phyloP scores from a whole-genome alignment of 768 basidiomycete genomes.

The Leccinum boreale region DNA sequence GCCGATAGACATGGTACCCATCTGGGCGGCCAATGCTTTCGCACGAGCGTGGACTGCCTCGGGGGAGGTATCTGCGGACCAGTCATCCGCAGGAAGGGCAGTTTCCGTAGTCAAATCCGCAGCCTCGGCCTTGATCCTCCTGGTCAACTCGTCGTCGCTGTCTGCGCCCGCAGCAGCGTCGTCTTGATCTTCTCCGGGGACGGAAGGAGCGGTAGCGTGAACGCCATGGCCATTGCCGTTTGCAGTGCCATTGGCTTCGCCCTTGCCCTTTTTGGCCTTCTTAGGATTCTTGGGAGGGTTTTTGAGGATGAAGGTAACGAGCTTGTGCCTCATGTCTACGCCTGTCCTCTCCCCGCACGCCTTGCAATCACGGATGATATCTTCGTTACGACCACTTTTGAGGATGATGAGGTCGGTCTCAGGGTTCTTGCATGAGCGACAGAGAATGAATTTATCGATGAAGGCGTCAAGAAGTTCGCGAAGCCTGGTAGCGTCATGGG shows the following conservation, averaged over 20 bases:
- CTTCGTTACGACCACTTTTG: constrained; percentile 74
- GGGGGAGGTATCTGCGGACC: constrained; percentile 89
- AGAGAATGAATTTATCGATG: constrained; percentile 98
- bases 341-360: constrained; percentile 92
- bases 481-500: constrained; percentile 86
- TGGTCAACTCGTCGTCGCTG: constrained; percentile 85
- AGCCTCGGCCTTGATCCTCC: constrained; percentile 89
- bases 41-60: constrained; percentile 85
- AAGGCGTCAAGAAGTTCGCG: constrained; percentile 95
- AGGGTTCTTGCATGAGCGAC: constrained; percentile 97
- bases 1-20: constrained; percentile 51
- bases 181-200: constrained; percentile 39
- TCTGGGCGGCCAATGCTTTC: constrained; percentile 58
- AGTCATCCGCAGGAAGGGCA: constrained; percentile 66
- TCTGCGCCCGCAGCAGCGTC: constrained; percentile 53
- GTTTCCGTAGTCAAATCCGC: constrained; percentile 67
- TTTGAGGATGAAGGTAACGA: constrained; percentile 94
- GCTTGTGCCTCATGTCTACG: constrained; percentile 95
- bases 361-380: constrained; percentile 95
- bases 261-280: constrained; percentile 54
- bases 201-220: constrained; percentile 36
- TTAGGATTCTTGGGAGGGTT: constrained; percentile 91
- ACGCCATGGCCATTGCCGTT: constrained; percentile 48
- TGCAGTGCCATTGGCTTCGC: constrained; percentile 52
- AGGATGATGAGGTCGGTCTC: constrained; percentile 95